Evolutionary conservation across 148 eudicot species (phyloP), one percentile per base, ranked within the genome.

Genomic region (Fallopia convolvulus): DNA sequence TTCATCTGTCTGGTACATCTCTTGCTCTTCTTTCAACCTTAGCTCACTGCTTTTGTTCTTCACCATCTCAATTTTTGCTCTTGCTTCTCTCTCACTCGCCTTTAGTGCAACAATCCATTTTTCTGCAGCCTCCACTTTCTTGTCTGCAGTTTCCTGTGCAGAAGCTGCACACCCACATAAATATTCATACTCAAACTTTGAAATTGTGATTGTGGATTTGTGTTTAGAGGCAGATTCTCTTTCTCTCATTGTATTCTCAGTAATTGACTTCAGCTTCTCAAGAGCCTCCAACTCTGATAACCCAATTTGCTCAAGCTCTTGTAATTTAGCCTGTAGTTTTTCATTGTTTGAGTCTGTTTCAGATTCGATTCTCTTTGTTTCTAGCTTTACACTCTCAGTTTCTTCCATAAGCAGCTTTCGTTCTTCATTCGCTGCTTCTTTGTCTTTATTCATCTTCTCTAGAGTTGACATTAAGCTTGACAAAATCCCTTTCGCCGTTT

Each of bases 141-240:
- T 93, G 46, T 91, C 90, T 56, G 95, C 99, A 78, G 89, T 74
- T 77, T 93, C 88, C 77, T 81, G 82, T 2, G 95, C 95, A 11
- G 75, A 84, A 12, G 30, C 83, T 47, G 98, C 98, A 78, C 79
- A 77, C 32, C 90, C 90, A 40, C 73, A 85, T 74, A 96, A 84
- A 82, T 96, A 96, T 75, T 90, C 91, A 15, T 90, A 91, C 82
- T 96, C 99, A 74, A 89, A 91, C 71, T 73, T 91, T 14, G 98
- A 90, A 77, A 96, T 89, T 1, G 87, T 85, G 55, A 96, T 91
- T 2, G 79, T 89, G 15, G 92, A 77, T 75, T 80, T 85, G 26
- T 80, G 72, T 52, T 78, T 81, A 52, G 90, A 80, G 61, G 77
- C 74, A n/a, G 80, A 85, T 80, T 86, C 92, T 84, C 99, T 87